Conservation (phyloP, 176 grass and related monocot species). For the Oropetium thomaeum region DNA sequence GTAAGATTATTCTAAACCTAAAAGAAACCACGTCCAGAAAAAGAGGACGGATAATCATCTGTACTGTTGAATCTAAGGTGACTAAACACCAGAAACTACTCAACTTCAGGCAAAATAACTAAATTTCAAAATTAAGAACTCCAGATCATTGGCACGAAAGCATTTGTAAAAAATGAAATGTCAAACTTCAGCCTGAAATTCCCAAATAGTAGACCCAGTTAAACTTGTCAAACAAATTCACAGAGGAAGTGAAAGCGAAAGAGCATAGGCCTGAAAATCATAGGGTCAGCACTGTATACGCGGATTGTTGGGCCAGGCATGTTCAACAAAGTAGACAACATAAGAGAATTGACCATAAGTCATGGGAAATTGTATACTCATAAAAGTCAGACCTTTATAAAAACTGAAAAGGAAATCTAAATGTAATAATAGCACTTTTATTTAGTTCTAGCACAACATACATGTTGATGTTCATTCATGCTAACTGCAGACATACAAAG, state of each 20-base stretch:
- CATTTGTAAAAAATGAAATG: not conserved
- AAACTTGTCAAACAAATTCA: not conserved
- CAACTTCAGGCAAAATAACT: not conserved
- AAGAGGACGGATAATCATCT: not conserved
- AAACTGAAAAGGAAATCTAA: not conserved
- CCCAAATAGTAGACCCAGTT: not conserved
- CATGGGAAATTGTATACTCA: not conserved
- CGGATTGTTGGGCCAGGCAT: not conserved
- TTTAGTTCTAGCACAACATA: not conserved
- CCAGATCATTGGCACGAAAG: not conserved
- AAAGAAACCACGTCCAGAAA: not conserved
- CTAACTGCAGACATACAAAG: not conserved
- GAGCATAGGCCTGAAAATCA: not conserved
- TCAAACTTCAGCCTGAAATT: not conserved
- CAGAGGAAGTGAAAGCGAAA: not conserved
- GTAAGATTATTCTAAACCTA: not conserved
- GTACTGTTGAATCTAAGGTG: not conserved
- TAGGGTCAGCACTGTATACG: no score
- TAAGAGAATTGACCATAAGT: not conserved
- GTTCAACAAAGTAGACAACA: not conserved
- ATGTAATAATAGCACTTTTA: not conserved
- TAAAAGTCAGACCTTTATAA: not conserved
- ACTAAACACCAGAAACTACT: not conserved
- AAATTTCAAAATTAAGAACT: slow-evolving; percentile 14
- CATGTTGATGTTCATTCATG: not conserved